phyloP scores from a whole-genome alignment of 805 yeast genomes.

The Pichia scutulata region DNA sequence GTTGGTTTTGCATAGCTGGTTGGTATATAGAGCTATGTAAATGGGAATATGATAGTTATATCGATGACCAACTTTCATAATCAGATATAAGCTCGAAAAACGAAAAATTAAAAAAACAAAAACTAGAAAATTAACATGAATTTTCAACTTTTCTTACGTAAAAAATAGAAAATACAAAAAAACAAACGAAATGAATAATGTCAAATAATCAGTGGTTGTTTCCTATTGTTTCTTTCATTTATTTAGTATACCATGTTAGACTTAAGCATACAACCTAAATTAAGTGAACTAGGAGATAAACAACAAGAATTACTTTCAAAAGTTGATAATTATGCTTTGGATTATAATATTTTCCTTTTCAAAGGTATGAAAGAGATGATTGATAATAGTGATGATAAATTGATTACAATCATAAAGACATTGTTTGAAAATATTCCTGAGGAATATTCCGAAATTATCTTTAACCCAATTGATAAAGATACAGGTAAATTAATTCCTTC shows the following conservation, averaged over 20 bases:
- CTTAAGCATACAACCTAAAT: neutral
- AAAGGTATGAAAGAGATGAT: slow-evolving; percentile 25
- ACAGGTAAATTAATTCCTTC: slow-evolving; percentile 15
- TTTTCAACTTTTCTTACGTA: neutral
- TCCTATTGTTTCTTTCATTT: neutral
- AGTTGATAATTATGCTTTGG: slow-evolving; percentile 32
- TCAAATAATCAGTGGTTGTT: neutral
- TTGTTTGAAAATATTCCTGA: slow-evolving; percentile 18
- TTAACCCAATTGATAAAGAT: slow-evolving; percentile 16
- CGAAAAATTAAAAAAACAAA: neutral
- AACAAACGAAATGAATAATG: too few relatives aligned
- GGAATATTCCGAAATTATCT: slow-evolving; percentile 18
- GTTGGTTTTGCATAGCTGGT: neutral
- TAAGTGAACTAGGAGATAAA: slow-evolving; percentile 10
- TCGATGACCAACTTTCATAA: neutral
- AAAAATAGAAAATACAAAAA: too few relatives aligned
- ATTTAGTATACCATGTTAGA: neutral
- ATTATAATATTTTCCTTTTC: slow-evolving; percentile 31
- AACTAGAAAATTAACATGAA: neutral
- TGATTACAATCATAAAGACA: slow-evolving; percentile 18
- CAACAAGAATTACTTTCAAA: slow-evolving; percentile 14
- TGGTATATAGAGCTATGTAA: too few relatives aligned
- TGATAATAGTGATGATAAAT: slow-evolving; percentile 13
- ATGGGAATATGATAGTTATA: too few relatives aligned
- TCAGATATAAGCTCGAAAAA: neutral